These are phyloP conservation scores for Xylariomycetidae sp. DNA, from an alignment of 2,329 filamentous ascomycete species.

Conservation along the genomic window DNA sequence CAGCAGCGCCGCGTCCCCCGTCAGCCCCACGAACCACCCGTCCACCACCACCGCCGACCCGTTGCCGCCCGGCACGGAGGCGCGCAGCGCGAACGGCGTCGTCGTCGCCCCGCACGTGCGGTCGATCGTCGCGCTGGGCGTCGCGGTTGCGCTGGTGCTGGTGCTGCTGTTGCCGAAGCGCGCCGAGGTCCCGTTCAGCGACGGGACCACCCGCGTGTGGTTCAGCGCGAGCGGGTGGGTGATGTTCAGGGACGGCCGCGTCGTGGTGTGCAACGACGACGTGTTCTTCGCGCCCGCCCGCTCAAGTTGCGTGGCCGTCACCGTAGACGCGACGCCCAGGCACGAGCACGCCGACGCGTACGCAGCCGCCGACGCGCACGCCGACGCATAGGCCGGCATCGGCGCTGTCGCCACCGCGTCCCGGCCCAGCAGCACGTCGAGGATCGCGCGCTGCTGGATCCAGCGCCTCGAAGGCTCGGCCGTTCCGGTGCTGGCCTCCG, in stretches of 20 bases:
- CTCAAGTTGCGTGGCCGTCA: constrained; percentile 7
- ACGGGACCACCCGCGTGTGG: neutral
- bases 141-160: constrained; percentile 1
- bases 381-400: constrained; percentile 12
- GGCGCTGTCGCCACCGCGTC: neutral
- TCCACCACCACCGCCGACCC: constrained; percentile 19
- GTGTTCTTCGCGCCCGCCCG: constrained; percentile 6
- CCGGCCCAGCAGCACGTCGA: constrained; percentile 10
- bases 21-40: constrained; percentile 24
- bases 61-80: constrained; percentile 23
- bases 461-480: constrained; percentile 11
- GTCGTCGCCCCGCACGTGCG: constrained; percentile 19
- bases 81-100: constrained; percentile 20
- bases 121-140: constrained; percentile 4
- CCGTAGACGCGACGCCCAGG: constrained; percentile 9
- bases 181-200: neutral
- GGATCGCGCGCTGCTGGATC: constrained; percentile 12
- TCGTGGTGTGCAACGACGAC: constrained; percentile 7
- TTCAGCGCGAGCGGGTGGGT: neutral
- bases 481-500: constrained; percentile 7
- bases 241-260: constrained; percentile 5
- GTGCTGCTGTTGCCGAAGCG: constrained; percentile 1
- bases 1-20: constrained; percentile 23
- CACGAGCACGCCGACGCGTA: constrained; percentile 18
- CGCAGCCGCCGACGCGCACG: constrained; percentile 10